Evolutionary conservation across 495 filamentous ascomycete species (phyloP).

Genomic region (Mytilinidion resinicola): DNA sequence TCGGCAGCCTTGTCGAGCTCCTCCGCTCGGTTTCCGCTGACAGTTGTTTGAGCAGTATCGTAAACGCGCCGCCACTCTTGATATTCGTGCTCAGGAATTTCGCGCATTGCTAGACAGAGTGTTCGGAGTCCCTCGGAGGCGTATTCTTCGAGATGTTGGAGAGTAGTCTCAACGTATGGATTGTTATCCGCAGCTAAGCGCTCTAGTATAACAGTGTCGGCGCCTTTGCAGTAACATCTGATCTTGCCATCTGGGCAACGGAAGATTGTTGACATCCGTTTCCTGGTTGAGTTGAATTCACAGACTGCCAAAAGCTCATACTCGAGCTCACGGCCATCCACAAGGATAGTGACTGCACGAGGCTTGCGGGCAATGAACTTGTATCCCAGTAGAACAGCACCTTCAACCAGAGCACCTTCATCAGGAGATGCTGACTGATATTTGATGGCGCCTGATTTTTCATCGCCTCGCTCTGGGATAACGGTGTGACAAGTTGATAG

Average conservation of each 20-base stretch:
- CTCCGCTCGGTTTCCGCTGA: slow-evolving; percentile 84
- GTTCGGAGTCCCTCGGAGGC: slow-evolving; percentile 94
- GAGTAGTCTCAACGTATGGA: slow-evolving; percentile 75
- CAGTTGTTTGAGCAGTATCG: slow-evolving; percentile 83
- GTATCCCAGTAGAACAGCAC: slow-evolving; percentile 79
- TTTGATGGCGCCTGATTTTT: slow-evolving; percentile 74
- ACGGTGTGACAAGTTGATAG: slow-evolving; percentile 94
- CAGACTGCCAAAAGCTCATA: slow-evolving; percentile 93
- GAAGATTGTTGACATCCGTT: slow-evolving; percentile 96
- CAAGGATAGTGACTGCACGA: slow-evolving; percentile 70
- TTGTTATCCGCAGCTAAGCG: slow-evolving; percentile 66
- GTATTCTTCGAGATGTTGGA: slow-evolving; percentile 95
- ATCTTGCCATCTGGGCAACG: slow-evolving; percentile 95
- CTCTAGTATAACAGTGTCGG: slow-evolving; percentile 95
- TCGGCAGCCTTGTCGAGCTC: slow-evolving; percentile 98
- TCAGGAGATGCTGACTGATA: slow-evolving; percentile 98
- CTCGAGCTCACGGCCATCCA: slow-evolving; percentile 62
- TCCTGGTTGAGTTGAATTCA: slow-evolving; percentile 97
- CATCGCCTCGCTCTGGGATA: slow-evolving; percentile 79
- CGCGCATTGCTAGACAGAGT: slow-evolving; percentile 90
- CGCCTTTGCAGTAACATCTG: slow-evolving; percentile 89
- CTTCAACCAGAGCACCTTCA: slow-evolving; percentile 92
- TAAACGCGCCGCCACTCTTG: slow-evolving; percentile 82
- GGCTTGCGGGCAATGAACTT: slow-evolving; percentile 86
- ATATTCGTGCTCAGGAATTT: slow-evolving; percentile 86